Evolutionary conservation across 805 yeast species (phyloP).

Genomic region (Starmerella scarabaei): DNA sequence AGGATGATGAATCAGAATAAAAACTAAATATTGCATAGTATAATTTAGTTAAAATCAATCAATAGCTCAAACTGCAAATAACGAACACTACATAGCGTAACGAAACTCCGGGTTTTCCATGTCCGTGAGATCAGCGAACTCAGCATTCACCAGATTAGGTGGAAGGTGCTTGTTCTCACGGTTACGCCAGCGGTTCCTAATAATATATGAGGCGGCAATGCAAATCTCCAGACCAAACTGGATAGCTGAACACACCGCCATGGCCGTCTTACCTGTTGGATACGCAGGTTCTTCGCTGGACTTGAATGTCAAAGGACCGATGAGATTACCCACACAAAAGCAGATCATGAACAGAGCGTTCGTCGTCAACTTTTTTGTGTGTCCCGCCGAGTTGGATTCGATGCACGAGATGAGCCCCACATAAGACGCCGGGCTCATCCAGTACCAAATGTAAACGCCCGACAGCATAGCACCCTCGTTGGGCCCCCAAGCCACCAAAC

Average conservation of each 20-base stretch:
- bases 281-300: conserved; percentile 47
- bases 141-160: conserved; percentile 11
- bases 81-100: conserved; percentile 25
- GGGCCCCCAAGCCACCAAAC: conserved; percentile 20
- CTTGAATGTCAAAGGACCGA: conserved; percentile 52
- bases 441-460: conserved; percentile 13
- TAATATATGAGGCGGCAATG: conserved; percentile 1
- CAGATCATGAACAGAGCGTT: conserved; percentile 37
- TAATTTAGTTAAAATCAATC: no score
- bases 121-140: conserved; percentile 42
- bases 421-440: conserved; percentile 6
- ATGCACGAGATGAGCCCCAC: conserved; percentile 20
- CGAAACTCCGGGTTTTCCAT: conserved; percentile 42
- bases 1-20: conserved; percentile 7
- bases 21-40: no score
- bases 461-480: conserved; percentile 13
- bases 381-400: conserved; percentile 42
- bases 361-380: conserved; percentile 41
- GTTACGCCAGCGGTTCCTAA: conserved; percentile 13
- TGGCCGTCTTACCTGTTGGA: conserved; percentile 44
- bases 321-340: conserved; percentile 42
- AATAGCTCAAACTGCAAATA: neutral
- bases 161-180: conserved; percentile 8
- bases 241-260: conserved; percentile 34
- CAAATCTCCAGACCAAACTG: conserved; percentile 18